Evolutionary conservation across 345 rosid species (phyloP).

Genomic region (Aegle marmelos): DNA sequence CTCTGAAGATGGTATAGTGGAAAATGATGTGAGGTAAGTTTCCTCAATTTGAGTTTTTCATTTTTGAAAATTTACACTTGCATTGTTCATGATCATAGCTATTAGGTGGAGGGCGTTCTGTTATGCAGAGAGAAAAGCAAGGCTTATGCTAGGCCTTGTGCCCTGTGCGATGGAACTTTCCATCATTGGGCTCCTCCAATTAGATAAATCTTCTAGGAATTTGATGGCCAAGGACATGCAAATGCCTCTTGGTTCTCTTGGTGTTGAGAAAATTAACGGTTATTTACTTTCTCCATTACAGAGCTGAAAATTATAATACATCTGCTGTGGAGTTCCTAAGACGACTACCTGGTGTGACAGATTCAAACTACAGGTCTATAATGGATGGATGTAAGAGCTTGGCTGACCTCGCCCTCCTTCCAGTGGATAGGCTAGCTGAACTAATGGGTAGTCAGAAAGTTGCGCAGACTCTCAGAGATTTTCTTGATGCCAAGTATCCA

Average conservation of each 20-base stretch:
- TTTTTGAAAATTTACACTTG: background rate
- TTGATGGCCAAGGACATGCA: background rate
- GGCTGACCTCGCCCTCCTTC: conserved; percentile 74
- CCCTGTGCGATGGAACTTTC: background rate
- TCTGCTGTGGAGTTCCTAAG: conserved; percentile 91
- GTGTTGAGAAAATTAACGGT: background rate
- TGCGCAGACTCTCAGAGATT: conserved; percentile 76
- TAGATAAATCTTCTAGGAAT: background rate
- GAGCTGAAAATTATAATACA: conserved; percentile 95
- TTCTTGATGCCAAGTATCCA: conserved; percentile 93
- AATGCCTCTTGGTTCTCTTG: background rate
- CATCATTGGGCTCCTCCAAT: background rate
- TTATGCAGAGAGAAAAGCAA: background rate
- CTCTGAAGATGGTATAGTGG: conserved; percentile 85
- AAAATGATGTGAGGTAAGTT: conserved; percentile 78
- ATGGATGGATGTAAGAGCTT: conserved; percentile 90
- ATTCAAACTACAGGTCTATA: conserved; percentile 74
- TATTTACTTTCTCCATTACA: conserved; percentile 21
- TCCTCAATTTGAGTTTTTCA: background rate
- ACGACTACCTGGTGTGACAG: conserved; percentile 89
- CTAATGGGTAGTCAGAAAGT: conserved; percentile 90
- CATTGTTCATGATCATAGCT: background rate
- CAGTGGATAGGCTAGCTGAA: conserved; percentile 60
- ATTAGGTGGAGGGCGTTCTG: background rate
- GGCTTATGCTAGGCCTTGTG: background rate